A percentile compares a stretch with the other conserved stretches of the same genome.
Evolutionary conservation across 805 yeast species (phyloP).

Genomic region (Dipodascus geniculatus): DNA sequence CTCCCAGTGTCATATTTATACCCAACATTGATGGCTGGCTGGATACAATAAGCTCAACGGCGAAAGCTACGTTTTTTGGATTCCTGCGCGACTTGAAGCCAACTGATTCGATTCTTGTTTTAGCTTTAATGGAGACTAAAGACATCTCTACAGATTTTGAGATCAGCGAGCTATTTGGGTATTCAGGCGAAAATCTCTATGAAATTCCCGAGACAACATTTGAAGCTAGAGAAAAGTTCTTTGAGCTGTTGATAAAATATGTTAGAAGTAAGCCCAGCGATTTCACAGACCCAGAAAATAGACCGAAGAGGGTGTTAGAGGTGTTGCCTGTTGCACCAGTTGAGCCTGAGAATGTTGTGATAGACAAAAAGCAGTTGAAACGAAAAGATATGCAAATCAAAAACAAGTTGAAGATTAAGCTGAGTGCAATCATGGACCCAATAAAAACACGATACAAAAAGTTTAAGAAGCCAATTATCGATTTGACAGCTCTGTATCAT

Average conservation of each 20-base stretch:
- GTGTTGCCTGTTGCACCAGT: constrained; percentile 27
- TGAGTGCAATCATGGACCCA: constrained; percentile 80
- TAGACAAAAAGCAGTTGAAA: constrained; percentile 24
- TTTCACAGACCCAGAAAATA: constrained; percentile 50
- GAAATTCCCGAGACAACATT: constrained; percentile 33
- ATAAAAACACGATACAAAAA: constrained; percentile 80
- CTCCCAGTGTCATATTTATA: constrained; percentile 73
- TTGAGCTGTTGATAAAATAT: constrained; percentile 41
- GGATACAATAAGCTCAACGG: constrained; percentile 52
- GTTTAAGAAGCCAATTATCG: constrained; percentile 83
- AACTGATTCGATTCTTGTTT: constrained; percentile 60
- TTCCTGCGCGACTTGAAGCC: constrained; percentile 57
- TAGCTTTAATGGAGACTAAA: constrained; percentile 56
- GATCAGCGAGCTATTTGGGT: constrained; percentile 46
- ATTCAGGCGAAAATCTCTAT: constrained; percentile 37
- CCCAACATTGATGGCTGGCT: constrained; percentile 78
- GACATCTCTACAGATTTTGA: constrained; percentile 34
- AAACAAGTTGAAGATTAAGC: constrained; percentile 71
- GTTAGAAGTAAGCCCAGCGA: constrained; percentile 57
- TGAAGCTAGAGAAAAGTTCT: constrained; percentile 44
- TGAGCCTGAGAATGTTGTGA: background rate
- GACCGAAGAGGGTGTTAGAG: constrained; percentile 29
- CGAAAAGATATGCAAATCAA: constrained; percentile 71
- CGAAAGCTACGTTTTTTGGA: constrained; percentile 60
- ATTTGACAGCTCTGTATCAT: constrained; percentile 20